These are phyloP conservation scores for Copromyces sp. DNA, from an alignment of 495 filamentous ascomycete species.

Conservation along the genomic window DNA sequence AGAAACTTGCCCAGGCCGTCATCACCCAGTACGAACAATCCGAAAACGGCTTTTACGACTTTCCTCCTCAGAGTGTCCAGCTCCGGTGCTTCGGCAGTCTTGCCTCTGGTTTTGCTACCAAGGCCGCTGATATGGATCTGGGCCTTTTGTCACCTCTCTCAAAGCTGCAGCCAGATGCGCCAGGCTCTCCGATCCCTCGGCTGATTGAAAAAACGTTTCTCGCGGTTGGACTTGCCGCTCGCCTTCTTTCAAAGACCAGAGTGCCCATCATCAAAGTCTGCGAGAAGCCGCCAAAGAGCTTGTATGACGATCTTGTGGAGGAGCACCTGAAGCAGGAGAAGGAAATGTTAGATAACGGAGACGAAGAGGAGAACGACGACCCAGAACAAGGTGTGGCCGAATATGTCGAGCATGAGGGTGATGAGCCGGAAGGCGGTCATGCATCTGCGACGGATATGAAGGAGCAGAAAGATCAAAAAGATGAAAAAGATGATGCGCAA, in stretches of 20 bases:
- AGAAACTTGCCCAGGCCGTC: constrained; percentile 43
- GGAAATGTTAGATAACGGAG: constrained; percentile 26
- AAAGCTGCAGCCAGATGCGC: constrained; percentile 33
- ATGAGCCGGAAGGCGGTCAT: background rate
- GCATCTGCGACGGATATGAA: background rate
- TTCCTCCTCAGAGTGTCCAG: constrained; percentile 42
- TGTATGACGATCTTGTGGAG: constrained; percentile 41
- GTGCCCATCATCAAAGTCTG: constrained; percentile 79
- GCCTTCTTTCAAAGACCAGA: constrained; percentile 59
- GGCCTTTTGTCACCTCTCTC: constrained; percentile 52
- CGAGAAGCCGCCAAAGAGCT: constrained; percentile 47
- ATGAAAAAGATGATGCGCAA: background rate
- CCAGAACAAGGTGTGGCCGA: constrained; percentile 13
- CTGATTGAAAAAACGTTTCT: constrained; percentile 60
- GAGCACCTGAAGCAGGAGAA: constrained; percentile 53
- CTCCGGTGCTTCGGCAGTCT: constrained; percentile 65
- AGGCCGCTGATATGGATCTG: constrained; percentile 67
- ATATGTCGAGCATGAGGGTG: background rate
- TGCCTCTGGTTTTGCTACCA: constrained; percentile 61
- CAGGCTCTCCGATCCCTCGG: constrained; percentile 48
- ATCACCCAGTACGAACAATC: constrained; percentile 40
- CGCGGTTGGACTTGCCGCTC: constrained; percentile 55
- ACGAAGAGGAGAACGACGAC: constrained; percentile 35
- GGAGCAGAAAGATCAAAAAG: background rate
- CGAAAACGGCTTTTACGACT: constrained; percentile 19